phyloP scores from a whole-genome alignment of 2,329 filamentous ascomycete genomes.

The Aspergillus chevalieri region DNA sequence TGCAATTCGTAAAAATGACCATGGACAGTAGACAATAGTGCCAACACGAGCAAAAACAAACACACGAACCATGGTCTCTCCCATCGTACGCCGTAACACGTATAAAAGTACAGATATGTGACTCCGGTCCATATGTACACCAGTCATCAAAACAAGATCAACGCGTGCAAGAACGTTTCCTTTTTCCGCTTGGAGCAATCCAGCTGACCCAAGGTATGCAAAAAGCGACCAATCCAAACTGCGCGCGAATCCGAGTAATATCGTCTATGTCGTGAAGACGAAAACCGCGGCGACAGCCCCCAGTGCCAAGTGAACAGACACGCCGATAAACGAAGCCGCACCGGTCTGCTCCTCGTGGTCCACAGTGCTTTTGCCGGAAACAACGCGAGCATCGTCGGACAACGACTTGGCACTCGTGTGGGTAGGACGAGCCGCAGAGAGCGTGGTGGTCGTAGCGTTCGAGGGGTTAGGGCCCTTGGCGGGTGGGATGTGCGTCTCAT shows the following conservation, averaged over 20 bases:
- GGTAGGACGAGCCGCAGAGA: conserved; percentile 1
- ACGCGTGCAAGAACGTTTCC: not conserved
- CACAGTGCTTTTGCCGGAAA: not conserved
- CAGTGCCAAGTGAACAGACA: conserved; percentile 10
- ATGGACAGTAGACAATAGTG: not conserved
- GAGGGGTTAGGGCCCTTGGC: conserved; percentile 4
- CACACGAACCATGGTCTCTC: not conserved
- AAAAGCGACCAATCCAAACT: not conserved
- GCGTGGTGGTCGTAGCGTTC: conserved; percentile 7
- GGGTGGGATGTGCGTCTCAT: conserved; percentile 12
- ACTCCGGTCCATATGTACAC: not conserved
- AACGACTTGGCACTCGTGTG: not conserved
- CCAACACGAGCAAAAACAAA: not conserved
- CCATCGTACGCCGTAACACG: not conserved
- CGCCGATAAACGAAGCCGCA: conserved; percentile 6
- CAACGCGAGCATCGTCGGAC: not conserved
- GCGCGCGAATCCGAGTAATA: no score
- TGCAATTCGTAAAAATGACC: not conserved
- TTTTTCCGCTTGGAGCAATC: no score
- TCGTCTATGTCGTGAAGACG: conserved; percentile 5
- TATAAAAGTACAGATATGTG: not conserved
- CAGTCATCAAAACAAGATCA: not conserved
- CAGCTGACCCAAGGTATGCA: not conserved
- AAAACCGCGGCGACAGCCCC: conserved; percentile 8
- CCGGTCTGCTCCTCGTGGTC: conserved; percentile 5